Conservation (phyloP, 2,329 filamentous ascomycete species). For the Eutypa lata region DNA sequence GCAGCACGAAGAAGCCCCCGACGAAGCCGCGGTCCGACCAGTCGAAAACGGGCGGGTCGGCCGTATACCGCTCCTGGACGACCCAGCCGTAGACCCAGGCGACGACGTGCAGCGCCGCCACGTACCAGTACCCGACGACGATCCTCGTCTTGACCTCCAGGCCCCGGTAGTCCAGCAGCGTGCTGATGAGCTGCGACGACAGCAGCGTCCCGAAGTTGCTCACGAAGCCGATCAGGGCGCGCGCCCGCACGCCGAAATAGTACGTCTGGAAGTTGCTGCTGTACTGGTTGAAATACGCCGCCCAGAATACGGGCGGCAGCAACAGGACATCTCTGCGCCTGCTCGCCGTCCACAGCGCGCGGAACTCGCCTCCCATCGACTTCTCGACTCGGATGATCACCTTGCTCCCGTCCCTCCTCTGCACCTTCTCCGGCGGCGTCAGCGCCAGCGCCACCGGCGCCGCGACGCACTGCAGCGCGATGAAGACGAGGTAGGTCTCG, state of each 20-base stretch:
- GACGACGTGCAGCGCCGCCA: conserved; percentile 40
- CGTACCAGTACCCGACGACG: conserved; percentile 41
- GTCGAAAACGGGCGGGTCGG: conserved; percentile 57
- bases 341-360: conserved; percentile 59
- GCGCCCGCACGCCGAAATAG: conserved; percentile 68
- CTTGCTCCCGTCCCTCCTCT: conserved; percentile 62
- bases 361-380: conserved; percentile 54
- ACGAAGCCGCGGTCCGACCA: conserved; percentile 65
- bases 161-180: conserved; percentile 15
- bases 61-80: conserved; percentile 48
- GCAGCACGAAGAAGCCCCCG: conserved; percentile 61
- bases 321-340: conserved; percentile 70
- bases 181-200: conserved; percentile 54
- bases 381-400: conserved; percentile 62
- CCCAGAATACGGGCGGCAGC: conserved; percentile 69
- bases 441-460: conserved; percentile 63
- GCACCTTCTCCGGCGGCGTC: conserved; percentile 58
- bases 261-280: conserved; percentile 50
- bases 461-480: conserved; percentile 63
- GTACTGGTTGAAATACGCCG: conserved; percentile 51
- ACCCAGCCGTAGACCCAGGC: conserved; percentile 53
- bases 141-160: conserved; percentile 38
- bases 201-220: conserved; percentile 65
- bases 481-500: conserved; percentile 66
- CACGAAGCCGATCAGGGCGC: conserved; percentile 68